phyloP scores from a whole-genome alignment of 2,329 filamentous ascomycete species.

The Scedosporium boydii region DNA sequence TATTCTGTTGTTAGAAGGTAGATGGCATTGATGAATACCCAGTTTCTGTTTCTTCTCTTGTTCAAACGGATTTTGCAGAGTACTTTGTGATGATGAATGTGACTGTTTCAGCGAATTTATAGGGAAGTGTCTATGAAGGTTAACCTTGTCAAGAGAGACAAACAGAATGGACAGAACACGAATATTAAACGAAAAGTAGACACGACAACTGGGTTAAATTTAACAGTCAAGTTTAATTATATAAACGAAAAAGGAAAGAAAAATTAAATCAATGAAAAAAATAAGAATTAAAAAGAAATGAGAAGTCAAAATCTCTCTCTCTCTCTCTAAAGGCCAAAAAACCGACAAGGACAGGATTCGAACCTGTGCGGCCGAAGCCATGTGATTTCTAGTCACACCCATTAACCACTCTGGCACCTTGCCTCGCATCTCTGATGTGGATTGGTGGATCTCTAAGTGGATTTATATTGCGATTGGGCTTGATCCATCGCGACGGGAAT shows the following conservation, averaged over 20 bases:
- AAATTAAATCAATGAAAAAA: not conserved
- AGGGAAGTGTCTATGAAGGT: not conserved
- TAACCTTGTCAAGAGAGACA: not conserved
- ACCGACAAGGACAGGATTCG: conserved; percentile 1
- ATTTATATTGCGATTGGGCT: too few relatives aligned
- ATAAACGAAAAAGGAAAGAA: not conserved
- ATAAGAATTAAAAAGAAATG: not conserved
- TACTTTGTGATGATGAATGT: not conserved
- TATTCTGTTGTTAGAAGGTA: not conserved
- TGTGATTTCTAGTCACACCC: conserved; percentile 2
- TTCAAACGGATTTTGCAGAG: not conserved
- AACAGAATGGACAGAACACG: not conserved
- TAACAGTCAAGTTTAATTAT: not conserved
- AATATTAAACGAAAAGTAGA: not conserved
- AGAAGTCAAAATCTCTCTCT: not conserved
- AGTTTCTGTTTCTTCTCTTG: not conserved
- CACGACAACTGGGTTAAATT: too few relatives aligned
- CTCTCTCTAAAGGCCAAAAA: not conserved
- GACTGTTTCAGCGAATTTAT: not conserved
- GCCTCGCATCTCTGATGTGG: not conserved
- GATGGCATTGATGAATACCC: not conserved
- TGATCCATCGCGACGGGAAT: too few relatives aligned
- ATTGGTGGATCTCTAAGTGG: too few relatives aligned
- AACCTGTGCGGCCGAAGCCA: conserved; percentile 1
- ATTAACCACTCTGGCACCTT: conserved; percentile 2